Percentiles rank a stretch among this genome's conserved stretches.
Conservation (phyloP, 2,329 filamentous ascomycete genomes). For the Epichloe brachyelytri region DNA sequence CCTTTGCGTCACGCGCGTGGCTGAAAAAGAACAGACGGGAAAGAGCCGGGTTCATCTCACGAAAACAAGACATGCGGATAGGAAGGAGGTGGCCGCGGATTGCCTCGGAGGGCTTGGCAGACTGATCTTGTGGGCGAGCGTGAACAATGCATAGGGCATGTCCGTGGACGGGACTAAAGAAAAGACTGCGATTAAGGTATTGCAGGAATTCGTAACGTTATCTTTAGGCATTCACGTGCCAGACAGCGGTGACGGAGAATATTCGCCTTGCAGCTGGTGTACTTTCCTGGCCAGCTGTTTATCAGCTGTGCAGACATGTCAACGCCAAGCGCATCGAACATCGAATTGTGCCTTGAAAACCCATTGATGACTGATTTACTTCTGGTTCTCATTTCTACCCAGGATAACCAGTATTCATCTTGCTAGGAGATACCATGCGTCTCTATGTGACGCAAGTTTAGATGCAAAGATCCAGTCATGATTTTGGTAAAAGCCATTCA, state of each 20-base stretch:
- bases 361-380: no score
- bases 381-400: no score
- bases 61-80: background rate
- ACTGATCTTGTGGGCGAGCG: background rate
- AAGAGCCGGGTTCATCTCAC: conserved; percentile 6
- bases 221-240: conserved; percentile 2
- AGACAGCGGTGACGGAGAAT: background rate
- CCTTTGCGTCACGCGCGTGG: conserved; percentile 5
- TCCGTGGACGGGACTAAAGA: background rate
- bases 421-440: no score
- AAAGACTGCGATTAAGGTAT: background rate
- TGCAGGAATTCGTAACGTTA: background rate
- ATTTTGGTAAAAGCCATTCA: no score
- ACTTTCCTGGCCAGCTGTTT: background rate
- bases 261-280: conserved; percentile 3
- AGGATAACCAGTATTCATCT: no score
- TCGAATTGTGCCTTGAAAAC: no score
- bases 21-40: conserved; percentile 3
- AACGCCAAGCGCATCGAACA: background rate
- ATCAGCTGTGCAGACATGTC: background rate
- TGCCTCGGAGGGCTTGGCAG: background rate
- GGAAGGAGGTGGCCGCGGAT: background rate
- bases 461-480: no score
- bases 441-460: no score
- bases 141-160: background rate